Base-by-base conservation (phyloP, 306 rosid genomes). In the Cicer bijugum region DNA sequence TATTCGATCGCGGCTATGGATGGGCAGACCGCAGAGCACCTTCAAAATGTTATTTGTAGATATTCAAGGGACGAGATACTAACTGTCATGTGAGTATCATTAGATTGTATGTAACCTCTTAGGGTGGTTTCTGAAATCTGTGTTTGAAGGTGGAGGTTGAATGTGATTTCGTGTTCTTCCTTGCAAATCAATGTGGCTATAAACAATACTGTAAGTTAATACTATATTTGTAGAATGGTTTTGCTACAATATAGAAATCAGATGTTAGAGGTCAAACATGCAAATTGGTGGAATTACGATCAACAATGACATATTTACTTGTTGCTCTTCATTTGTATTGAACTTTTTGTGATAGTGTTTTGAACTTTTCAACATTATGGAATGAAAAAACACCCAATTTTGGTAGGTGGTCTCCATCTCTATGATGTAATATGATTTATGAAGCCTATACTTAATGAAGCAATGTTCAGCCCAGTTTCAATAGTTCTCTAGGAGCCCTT, bases 11-110 rank as follows among this genome's bases (percentile, higher is more conserved):
- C 98, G 1, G 98, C 92, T 62, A 94, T 94, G 98, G 98, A 94
- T 76, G 98, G 98, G n/a, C 98, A 94, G 84, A 94, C 98, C 2
- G 98, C 98, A 6, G 94, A 88, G 82, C 98, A 94, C 81, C 93
- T 94, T 75, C 98, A 88, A 61, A 87, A 82, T 63, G 76, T 84
- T 81, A 88, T 94, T 76, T 85, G 92, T 82, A 84, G 40, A 80
- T 88, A 88, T 82, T 84, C 98, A 63, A 84, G 79, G 82, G 90
- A 91, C 81, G 96, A 91, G 75, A 85, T 91, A 63, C 70, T 85
- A 72, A 93, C 97, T 3, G 71, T 91, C 77, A 93, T 93, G 97
- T 93, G 85, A 89, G 97, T 81, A 62, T 82, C 52, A 65, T 45
- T 70, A 3, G 40, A 46, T 69, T 12, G 8, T 51, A 7, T 67